These are phyloP conservation scores for Triticum dicoccoides DNA, from an alignment of 176 grass and related monocot species.

Conservation along the genomic window DNA sequence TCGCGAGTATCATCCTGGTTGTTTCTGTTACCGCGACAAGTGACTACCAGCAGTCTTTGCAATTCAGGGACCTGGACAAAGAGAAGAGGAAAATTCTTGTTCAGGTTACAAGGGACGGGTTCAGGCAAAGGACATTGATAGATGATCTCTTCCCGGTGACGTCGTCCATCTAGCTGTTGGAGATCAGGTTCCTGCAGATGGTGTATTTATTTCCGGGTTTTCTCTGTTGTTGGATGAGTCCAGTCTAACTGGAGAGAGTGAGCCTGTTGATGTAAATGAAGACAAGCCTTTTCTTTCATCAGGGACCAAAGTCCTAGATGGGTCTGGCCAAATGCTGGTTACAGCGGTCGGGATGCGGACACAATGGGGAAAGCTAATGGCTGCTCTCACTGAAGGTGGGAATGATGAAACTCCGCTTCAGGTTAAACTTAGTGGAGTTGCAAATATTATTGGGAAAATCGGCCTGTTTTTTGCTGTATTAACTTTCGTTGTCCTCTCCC, in stretches of 20 bases:
- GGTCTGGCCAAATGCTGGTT: slow-evolving; percentile 57
- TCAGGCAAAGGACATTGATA: slow-evolving; percentile 53
- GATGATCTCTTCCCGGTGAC: slow-evolving; percentile 67
- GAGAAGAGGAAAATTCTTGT: slow-evolving; percentile 67
- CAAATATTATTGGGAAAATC: slow-evolving; percentile 63
- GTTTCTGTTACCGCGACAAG: slow-evolving; percentile 63
- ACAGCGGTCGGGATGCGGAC: slow-evolving; percentile 69
- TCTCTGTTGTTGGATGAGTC: slow-evolving; percentile 63
- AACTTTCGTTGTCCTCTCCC: slow-evolving; percentile 59
- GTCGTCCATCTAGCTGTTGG: slow-evolving; percentile 56
- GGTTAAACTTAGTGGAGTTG: slow-evolving; percentile 62
- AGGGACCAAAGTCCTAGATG: slow-evolving; percentile 64
- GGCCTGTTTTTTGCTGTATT: slow-evolving; percentile 58
- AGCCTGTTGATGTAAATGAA: slow-evolving; percentile 51
- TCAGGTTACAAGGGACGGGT: slow-evolving; percentile 52
- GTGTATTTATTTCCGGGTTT: slow-evolving; percentile 56
- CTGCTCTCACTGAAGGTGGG: slow-evolving; percentile 49
- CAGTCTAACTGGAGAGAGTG: slow-evolving; percentile 72
- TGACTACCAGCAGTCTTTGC: slow-evolving; percentile 67
- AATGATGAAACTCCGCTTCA: slow-evolving; percentile 72
- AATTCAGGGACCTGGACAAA: slow-evolving; percentile 74
- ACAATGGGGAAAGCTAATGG: slow-evolving; percentile 68
- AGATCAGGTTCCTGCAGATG: slow-evolving; percentile 77
- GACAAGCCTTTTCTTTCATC: slow-evolving; percentile 65
- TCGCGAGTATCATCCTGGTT: slow-evolving; percentile 59